Conservation (phyloP, 768 basidiomycete genomes). For the Pleurotus eryngii region DNA sequence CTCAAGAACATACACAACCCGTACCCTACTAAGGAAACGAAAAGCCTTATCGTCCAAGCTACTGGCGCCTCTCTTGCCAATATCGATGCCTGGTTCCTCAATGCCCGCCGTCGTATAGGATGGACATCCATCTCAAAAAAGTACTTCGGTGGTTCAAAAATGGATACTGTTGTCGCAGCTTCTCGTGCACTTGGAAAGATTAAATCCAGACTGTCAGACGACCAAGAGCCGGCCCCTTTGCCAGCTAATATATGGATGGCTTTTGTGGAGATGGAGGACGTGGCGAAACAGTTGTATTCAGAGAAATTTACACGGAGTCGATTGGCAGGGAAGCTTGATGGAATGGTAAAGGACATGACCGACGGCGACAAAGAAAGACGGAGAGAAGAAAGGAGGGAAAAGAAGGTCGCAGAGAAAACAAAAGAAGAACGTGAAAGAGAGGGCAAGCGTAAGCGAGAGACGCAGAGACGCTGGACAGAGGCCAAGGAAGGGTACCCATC, state of each 20-base stretch:
- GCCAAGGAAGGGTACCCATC: not conserved
- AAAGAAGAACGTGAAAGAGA: not conserved
- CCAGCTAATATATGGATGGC: conserved; percentile 15
- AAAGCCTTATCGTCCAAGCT: conserved; percentile 22
- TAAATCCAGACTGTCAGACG: no score
- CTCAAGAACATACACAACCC: conserved; percentile 32
- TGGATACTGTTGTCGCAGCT: no score
- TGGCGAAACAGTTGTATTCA: conserved; percentile 25
- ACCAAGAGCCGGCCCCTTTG: no score
- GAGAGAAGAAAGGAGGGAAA: conserved; percentile 10
- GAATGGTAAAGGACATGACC: conserved; percentile 25
- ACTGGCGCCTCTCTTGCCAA: conserved; percentile 22
- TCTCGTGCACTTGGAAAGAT: no score
- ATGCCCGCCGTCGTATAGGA: conserved; percentile 46
- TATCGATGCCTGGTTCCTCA: conserved; percentile 46
- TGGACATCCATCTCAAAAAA: conserved; percentile 42
- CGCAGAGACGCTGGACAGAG: not conserved
- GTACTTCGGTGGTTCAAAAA: conserved; percentile 29
- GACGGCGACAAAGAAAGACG: conserved; percentile 16
- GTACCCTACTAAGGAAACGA: conserved; percentile 26
- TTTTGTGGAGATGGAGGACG: conserved; percentile 22
- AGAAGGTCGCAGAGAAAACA: conserved; percentile 10
- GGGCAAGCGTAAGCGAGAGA: not conserved
- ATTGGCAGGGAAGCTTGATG: conserved; percentile 24
- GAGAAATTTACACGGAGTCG: conserved; percentile 23